Conservation (phyloP, 176 grass and related monocot genomes). For the Microstegium vimineum region DNA sequence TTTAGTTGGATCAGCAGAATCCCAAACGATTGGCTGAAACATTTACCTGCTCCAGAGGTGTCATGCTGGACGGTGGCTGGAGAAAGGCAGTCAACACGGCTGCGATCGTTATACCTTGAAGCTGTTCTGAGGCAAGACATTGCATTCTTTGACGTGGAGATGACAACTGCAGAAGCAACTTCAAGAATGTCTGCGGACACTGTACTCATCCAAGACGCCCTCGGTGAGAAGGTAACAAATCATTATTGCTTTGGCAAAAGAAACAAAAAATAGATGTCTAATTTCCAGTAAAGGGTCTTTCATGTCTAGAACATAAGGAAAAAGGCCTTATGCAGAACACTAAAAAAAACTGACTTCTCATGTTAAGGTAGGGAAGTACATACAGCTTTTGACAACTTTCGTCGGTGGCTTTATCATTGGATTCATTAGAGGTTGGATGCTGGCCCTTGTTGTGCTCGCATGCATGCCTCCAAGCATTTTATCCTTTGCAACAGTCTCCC, state of each 20-base stretch:
- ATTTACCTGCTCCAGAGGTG: conserved; percentile 46
- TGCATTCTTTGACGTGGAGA: conserved; percentile 59
- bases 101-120: conserved; percentile 46
- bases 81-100: conserved; percentile 52
- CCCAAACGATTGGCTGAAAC: conserved; percentile 16
- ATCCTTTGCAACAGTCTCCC: conserved; percentile 53
- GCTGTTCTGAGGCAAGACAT: conserved; percentile 47
- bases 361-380: conserved; percentile 65
- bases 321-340: neutral
- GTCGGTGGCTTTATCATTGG: conserved; percentile 66
- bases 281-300: conserved; percentile 8
- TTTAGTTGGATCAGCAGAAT: neutral
- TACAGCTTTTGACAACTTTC: conserved; percentile 59
- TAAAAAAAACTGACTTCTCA: neutral
- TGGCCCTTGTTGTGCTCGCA: conserved; percentile 58
- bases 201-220: conserved; percentile 53
- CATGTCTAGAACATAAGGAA: neutral
- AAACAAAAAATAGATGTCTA: neutral
- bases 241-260: neutral
- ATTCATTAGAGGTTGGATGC: conserved; percentile 67
- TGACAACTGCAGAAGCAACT: conserved; percentile 51
- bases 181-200: conserved; percentile 47
- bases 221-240: conserved; percentile 54
- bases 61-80: conserved; percentile 53
- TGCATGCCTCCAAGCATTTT: conserved; percentile 52